Evolutionary conservation across 2,329 filamentous ascomycete species (phyloP).

Genomic region (Cladosporium cucumerinum): DNA sequence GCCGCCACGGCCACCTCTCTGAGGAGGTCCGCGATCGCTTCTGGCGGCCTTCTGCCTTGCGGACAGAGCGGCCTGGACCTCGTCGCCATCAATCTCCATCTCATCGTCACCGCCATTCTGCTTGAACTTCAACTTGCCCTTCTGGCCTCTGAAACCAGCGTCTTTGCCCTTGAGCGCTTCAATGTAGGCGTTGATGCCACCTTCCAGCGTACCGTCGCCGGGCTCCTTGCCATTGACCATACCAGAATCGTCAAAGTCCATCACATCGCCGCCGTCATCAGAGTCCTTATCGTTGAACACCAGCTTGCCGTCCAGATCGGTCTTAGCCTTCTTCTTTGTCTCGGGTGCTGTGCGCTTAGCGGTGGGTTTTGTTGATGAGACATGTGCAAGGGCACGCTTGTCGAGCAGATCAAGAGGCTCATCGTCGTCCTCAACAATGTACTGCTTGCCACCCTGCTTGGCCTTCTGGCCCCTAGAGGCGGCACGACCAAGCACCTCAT

Average conservation of each 20-base stretch:
- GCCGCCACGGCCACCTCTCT: slow-evolving; percentile 1
- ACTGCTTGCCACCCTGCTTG: slow-evolving; percentile 55
- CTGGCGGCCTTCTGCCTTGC: slow-evolving; percentile 33
- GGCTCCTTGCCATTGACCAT: slow-evolving; percentile 33
- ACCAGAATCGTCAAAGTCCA: slow-evolving; percentile 59
- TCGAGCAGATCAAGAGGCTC: slow-evolving; percentile 93
- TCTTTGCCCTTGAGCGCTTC: slow-evolving; percentile 59
- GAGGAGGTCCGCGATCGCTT: slow-evolving; percentile 1
- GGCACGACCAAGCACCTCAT: slow-evolving; percentile 51
- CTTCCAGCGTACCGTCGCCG: slow-evolving; percentile 43
- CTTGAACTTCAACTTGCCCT: slow-evolving; percentile 60
- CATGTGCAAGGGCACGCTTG: slow-evolving; percentile 82
- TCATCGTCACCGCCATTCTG: slow-evolving; percentile 44
- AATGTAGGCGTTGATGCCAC: slow-evolving; percentile 59
- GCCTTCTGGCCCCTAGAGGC: slow-evolving; percentile 50
- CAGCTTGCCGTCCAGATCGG: slow-evolving; percentile 75
- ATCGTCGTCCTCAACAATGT: slow-evolving; percentile 91
- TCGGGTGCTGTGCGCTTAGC: slow-evolving; percentile 52
- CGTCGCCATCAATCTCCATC: slow-evolving; percentile 47
- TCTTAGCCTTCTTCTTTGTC: slow-evolving; percentile 59
- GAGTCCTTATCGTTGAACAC: slow-evolving; percentile 59
- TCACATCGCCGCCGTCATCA: slow-evolving; percentile 44
- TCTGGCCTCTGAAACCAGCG: slow-evolving; percentile 56
- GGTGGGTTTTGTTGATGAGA: slow-evolving; percentile 82
- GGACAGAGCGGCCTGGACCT: slow-evolving; percentile 29